Percentiles rank a stretch among this genome's conserved stretches.
Conservation (phyloP, 805 yeast genomes). For the Yamadazyma tumulicola region DNA sequence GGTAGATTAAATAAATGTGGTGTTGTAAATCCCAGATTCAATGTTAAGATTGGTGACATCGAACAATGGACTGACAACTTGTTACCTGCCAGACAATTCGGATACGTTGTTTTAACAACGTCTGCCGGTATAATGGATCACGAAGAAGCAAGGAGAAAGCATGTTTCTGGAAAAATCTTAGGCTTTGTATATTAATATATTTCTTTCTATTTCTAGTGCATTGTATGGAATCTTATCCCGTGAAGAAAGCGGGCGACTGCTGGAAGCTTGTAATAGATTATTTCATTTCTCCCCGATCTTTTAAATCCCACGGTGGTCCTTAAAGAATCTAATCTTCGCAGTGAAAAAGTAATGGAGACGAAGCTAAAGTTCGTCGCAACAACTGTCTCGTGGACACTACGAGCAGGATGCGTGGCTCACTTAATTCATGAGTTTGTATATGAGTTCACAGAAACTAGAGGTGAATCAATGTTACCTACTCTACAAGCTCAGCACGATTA, state of each 20-base stretch:
- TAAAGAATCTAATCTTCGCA: not conserved
- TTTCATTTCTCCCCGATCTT: too few species aligned
- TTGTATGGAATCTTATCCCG: too few species aligned
- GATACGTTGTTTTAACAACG: slow-evolving; percentile 95
- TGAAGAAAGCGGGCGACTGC: too few species aligned
- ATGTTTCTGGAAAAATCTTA: slow-evolving; percentile 97
- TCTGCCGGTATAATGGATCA: slow-evolving; percentile 99
- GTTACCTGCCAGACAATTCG: slow-evolving; percentile 98
- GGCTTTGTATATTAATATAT: slow-evolving; percentile 85
- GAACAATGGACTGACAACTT: slow-evolving; percentile 99
- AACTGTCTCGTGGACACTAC: slow-evolving; percentile 47
- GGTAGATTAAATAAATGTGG: slow-evolving; percentile 99
- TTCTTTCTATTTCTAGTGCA: too few species aligned
- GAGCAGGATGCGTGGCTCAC: slow-evolving; percentile 66
- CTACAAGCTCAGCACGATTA: slow-evolving; percentile 70
- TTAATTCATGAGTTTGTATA: slow-evolving; percentile 61
- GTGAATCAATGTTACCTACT: slow-evolving; percentile 96
- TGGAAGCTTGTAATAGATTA: too few species aligned
- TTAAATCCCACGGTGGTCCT: not conserved
- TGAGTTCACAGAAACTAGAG: slow-evolving; percentile 79
- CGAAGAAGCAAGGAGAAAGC: slow-evolving; percentile 99
- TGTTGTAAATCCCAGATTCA: slow-evolving; percentile 98
- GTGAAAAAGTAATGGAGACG: too few species aligned
- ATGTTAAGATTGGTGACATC: slow-evolving; percentile 90
- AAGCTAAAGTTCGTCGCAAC: slow-evolving; percentile 24